Conservation (phyloP, 2,329 filamentous ascomycete genomes). For the Dichotomopilus funicola region DNA sequence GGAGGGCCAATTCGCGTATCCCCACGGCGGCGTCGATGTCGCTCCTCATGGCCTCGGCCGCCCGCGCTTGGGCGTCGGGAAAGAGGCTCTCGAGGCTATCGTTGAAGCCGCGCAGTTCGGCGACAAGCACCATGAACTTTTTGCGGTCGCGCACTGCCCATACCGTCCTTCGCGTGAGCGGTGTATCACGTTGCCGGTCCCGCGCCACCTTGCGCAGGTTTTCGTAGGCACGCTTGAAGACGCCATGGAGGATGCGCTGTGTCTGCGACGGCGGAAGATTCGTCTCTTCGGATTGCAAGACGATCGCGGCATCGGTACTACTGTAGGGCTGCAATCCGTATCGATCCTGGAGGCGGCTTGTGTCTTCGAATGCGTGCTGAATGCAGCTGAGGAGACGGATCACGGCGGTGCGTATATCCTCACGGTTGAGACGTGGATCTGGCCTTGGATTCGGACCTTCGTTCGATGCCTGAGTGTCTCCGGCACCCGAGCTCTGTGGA, state of each 20-base stretch:
- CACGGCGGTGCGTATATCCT: constrained; percentile 1
- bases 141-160: constrained; percentile 5
- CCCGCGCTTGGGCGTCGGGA: neutral
- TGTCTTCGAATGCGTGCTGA: constrained; percentile 8
- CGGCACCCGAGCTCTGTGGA: neutral
- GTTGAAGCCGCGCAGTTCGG: constrained; percentile 6
- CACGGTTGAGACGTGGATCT: constrained; percentile 3
- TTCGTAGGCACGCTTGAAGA: constrained; percentile 8
- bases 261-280: neutral
- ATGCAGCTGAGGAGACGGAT: constrained; percentile 6
- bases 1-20: neutral
- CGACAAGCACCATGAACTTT: neutral
- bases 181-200: neutral
- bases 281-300: neutral
- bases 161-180: neutral
- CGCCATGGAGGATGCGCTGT: neutral
- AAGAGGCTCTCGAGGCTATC: constrained; percentile 10
- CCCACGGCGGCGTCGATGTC: constrained; percentile 3
- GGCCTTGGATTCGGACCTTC: neutral
- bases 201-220: constrained; percentile 1
- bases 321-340: constrained; percentile 6
- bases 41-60: neutral
- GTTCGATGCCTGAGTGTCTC: neutral
- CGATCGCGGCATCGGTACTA: neutral
- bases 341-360: constrained; percentile 2